These are phyloP conservation scores for Saccharum spontaneum DNA, from an alignment of 176 grass and related monocot genomes.

Conservation along the genomic window DNA sequence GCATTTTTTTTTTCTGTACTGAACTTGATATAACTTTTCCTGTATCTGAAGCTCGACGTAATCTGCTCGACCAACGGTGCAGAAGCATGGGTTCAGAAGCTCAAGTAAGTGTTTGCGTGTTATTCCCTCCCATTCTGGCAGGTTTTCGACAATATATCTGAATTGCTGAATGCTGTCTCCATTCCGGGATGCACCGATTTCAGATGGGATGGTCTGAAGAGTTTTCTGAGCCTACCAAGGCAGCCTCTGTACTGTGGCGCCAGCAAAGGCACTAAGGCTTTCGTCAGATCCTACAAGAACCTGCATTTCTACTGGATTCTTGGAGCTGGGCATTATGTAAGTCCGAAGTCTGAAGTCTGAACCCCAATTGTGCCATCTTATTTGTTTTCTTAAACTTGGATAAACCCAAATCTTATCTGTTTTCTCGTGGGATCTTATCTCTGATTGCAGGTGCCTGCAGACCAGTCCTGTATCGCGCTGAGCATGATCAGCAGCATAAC, in stretches of 20 bases:
- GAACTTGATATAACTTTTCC: not conserved
- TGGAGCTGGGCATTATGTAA: slow-evolving; percentile 86
- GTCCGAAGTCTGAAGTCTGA: not conserved
- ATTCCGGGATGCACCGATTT: not conserved
- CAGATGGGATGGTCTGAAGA: slow-evolving; percentile 62
- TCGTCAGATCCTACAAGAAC: slow-evolving; percentile 81
- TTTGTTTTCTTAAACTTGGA: not conserved
- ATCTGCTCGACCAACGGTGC: slow-evolving; percentile 76
- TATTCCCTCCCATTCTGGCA: not conserved
- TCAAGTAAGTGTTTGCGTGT: slow-evolving; percentile 52
- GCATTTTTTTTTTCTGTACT: not conserved
- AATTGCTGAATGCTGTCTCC: not conserved
- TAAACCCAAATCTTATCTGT: not conserved
- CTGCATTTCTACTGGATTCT: slow-evolving; percentile 96
- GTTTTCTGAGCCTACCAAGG: slow-evolving; percentile 45
- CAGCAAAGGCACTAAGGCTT: slow-evolving; percentile 53
- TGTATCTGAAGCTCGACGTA: slow-evolving; percentile 56
- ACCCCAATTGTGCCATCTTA: not conserved
- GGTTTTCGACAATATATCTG: not conserved
- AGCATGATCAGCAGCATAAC: slow-evolving; percentile 58
- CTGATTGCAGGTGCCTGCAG: slow-evolving; percentile 59
- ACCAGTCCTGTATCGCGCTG: slow-evolving; percentile 69
- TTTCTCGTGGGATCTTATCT: not conserved
- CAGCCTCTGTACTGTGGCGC: slow-evolving; percentile 57
- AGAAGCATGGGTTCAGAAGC: slow-evolving; percentile 80